Evolutionary conservation across 129 eudicot species (phyloP).

Genomic region (Smallanthus sonchifolius): DNA sequence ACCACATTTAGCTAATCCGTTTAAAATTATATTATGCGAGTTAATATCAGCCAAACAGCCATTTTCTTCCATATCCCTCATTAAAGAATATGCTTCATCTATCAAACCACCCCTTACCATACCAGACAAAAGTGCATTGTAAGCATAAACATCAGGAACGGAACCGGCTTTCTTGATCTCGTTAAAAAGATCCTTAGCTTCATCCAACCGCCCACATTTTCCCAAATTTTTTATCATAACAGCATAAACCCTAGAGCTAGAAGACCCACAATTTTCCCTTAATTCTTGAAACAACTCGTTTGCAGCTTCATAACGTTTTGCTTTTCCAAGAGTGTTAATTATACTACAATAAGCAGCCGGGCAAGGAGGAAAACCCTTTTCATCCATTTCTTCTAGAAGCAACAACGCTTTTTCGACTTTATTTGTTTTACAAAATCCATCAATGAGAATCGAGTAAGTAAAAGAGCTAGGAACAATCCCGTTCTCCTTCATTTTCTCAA

Average conservation of each 20-base stretch:
- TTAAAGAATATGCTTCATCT: constrained; percentile 68
- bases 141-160: constrained; percentile 69
- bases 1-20: constrained; percentile 73
- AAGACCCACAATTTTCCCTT: constrained; percentile 76
- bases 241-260: constrained; percentile 79
- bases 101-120: constrained; percentile 76
- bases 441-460: constrained; percentile 84
- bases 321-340: constrained; percentile 74
- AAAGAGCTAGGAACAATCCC: constrained; percentile 70
- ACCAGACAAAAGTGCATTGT: constrained; percentile 88
- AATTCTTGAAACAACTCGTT: constrained; percentile 86
- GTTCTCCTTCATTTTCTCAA: constrained; percentile 66
- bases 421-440: constrained; percentile 84
- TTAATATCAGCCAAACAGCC: constrained; percentile 80
- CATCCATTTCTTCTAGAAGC: constrained; percentile 94
- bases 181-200: constrained; percentile 69
- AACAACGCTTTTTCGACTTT: constrained; percentile 69
- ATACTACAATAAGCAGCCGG: constrained; percentile 94
- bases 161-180: constrained; percentile 66
- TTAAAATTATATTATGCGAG: constrained; percentile 71
- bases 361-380: constrained; percentile 90
- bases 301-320: constrained; percentile 92
- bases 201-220: constrained; percentile 66
- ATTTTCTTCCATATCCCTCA: constrained; percentile 68
- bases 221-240: constrained; percentile 92